Evolutionary conservation across 768 basidiomycete species (phyloP), one percentile per base, ranked within the genome.

Genomic region (Kwoniella mangroviensis): DNA sequence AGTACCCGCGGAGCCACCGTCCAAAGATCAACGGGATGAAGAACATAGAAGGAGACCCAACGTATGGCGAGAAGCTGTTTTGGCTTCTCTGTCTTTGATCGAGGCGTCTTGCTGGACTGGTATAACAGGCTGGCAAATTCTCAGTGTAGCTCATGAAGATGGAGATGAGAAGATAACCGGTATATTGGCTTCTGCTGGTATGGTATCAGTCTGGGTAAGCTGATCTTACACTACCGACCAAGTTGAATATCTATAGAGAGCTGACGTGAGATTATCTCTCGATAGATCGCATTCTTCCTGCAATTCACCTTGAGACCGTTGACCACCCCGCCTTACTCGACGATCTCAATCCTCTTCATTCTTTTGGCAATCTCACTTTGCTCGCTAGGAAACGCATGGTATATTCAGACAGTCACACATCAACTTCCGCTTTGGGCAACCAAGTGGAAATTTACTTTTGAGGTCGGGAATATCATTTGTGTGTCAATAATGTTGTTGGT

Each of bases 131-230:
- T 63, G 21, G 42, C 60, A 66, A 10, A 42, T 81, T 2, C 54
- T 78, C 19, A 1, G 41, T 42, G 45, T 53, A 11, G 53, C 52
- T 21, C 67, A 68, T 19, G 49, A n/a, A 40, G 61, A 43, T 51
- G 58, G 58, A 2, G 64, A 17, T 21, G 57, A 42, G 40, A 53
- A 59, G 17, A 68, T 74, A 17, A 63, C 56, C 61, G 64, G 73
- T 59, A 68, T 79, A 0, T 49, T 79, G 45, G 69, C 73, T 1
- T 61, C 76, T 0, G 72, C 72, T 13, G 70, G 72, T 21, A 79
- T 77, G 73, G 68, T 75, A 12, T 4, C 77, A 1, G 76, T 81
- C 21, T 82, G 81, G 81, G 81, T 82, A 61, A 71, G 81, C 68
- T 17, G 10, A 43, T 26, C 28, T 28, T 22, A 26, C 9, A 9